Conservation (phyloP, 345 rosid species). For the Eutrema japonicum region DNA sequence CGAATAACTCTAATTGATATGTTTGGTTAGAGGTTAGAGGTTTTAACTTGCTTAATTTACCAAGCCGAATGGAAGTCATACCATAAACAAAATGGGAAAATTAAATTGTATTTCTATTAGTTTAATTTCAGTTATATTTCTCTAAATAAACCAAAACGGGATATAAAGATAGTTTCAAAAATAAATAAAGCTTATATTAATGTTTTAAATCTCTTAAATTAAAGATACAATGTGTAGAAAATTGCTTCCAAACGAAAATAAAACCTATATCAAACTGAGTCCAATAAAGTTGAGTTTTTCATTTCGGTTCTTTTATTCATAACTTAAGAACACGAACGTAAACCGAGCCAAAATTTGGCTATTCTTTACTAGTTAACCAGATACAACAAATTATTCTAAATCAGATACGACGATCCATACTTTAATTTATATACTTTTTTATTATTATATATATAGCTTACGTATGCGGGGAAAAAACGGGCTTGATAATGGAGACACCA, state of each 20-base stretch:
- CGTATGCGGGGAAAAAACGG: conserved; percentile 68
- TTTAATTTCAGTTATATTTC: no score
- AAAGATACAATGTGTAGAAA: no score
- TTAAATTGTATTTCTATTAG: not conserved
- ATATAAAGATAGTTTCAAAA: not conserved
- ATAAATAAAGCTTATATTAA: not conserved
- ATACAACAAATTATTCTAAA: not conserved
- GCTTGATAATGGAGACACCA: conserved; percentile 52
- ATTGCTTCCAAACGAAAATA: no score
- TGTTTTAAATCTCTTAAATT: no score
- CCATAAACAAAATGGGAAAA: not conserved
- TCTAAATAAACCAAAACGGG: no score
- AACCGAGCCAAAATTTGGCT: not conserved
- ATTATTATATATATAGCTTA: conserved; percentile 50
- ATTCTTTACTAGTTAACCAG: not conserved
- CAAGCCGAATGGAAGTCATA: not conserved
- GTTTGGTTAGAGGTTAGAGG: not conserved
- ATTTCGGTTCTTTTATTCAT: no score
- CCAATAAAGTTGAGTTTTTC: not conserved
- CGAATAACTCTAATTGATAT: not conserved
- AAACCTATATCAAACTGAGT: not conserved
- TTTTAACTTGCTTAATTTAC: not conserved
- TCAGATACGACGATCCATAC: not conserved
- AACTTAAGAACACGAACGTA: not conserved
- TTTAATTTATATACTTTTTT: not conserved